Evolutionary conservation across 73 alveolate genomes (phyloP), one percentile per base, ranked within the genome.

Genomic region (Blepharisma stoltei): DNA sequence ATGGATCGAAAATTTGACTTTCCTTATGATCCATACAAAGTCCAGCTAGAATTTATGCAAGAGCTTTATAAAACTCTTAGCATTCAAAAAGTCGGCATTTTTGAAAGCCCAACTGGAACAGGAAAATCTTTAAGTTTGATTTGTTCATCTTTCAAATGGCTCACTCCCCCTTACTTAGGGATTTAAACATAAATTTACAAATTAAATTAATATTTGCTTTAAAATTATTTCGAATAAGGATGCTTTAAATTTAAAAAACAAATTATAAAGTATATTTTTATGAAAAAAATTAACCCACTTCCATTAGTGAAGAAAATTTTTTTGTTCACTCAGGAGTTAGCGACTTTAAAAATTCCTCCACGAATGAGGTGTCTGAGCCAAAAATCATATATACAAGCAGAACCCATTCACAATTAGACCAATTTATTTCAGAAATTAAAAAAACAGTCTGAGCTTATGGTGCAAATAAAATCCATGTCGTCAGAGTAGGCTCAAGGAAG

Each of bases 41-140:
- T 80, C 27, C 91, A 90, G 86, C 67, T 54, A 45, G 86, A 90
- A 54, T 87, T 90, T 54, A 82, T 86, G 83, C 54, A 41, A 44
- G 83, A 83, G 70, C 81, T 90, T 23, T 83, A 77, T 41, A 53
- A 71, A 18, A 77, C 88, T 52, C 66, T 90, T 9, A 71, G 55
- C 49, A 53, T 21, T 25, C 54, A 76, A 21, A 89, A 90, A 78
- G 81, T 90, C 38, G 75, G 86, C 54, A 88, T 90, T 55, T 84
- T 89, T 37, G 97, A 90, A 85, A 88, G 95, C 60, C 97, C 97
- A 6, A 90, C 97, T 43, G 97, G 97, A 9, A 90, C 97, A 75
- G 97, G 97, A 11, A 90, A 90, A 82, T 70, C 90, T 48, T 55
- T 80, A 78, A 85, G 85, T 82, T 38, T 85, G 27, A 68, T 85